Evolutionary conservation across 1,284 basidiomycete genomes (phyloP).

Genomic region (Trichosporon coremiiforme): DNA sequence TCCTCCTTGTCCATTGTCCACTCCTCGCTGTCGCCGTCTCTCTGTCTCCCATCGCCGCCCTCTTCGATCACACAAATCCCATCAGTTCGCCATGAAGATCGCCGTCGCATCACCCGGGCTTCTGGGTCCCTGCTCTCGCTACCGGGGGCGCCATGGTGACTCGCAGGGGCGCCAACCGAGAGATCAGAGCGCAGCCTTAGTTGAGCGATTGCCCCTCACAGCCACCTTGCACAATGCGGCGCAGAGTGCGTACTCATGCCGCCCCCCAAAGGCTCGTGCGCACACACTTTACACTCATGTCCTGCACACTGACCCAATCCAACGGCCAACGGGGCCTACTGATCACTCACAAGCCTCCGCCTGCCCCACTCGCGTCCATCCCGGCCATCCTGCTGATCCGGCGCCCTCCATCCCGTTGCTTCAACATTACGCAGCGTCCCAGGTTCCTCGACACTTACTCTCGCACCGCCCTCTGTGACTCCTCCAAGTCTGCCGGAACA

Average conservation of each 20-base stretch:
- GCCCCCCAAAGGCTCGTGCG: background rate
- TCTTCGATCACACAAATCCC: background rate
- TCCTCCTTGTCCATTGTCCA: too few relatives aligned
- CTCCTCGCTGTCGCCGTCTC: too few relatives aligned
- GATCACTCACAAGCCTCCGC: conserved; percentile 4
- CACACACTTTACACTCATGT: background rate
- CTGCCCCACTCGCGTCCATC: background rate
- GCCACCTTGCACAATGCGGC: background rate
- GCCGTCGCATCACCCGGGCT: background rate
- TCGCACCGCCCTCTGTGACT: conserved; percentile 14
- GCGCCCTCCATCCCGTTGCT: background rate
- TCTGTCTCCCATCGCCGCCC: background rate
- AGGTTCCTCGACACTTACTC: background rate
- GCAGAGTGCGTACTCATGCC: background rate
- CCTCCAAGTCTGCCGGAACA: background rate
- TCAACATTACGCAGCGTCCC: conserved; percentile 8
- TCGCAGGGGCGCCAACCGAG: background rate
- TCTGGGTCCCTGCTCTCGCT: background rate
- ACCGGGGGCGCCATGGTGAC: background rate
- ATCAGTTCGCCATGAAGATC: background rate
- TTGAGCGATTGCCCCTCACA: background rate
- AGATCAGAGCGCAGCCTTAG: background rate
- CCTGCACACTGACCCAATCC: conserved; percentile 14
- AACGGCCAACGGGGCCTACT: background rate
- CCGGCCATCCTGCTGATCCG: conserved; percentile 1